Base-by-base conservation (phyloP, 2,329 filamentous ascomycete species). In the Colletotrichum godetiae region DNA sequence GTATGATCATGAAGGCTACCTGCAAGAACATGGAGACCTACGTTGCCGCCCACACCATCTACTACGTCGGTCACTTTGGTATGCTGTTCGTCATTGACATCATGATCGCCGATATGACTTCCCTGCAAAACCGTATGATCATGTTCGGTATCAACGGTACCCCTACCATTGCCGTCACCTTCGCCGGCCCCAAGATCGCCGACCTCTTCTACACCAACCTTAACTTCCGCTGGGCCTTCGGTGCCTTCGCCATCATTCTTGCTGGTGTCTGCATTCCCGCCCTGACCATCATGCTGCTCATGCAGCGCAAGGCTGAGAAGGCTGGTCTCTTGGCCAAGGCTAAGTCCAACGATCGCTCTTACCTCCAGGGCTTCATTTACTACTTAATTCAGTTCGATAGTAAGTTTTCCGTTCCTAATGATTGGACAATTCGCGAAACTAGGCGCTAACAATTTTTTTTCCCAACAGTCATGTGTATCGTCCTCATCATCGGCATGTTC, bases 1-100 rank as follows among this genome's bases (percentile, higher is more conserved):
- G 87, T 8, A 88, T 92, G 78, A 86, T 92, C 75, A 87, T 93
- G 80, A 92, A 92, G 84, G 92, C 92, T 13, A 84, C 85, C 1
- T 92, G 86, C 78, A 82, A 87, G 53, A 88, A 88, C 73, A 84
- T 92, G 53, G 83, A 88, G 71, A 88, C 87, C 2, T 92, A 90
- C 78, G 87, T 88, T 61, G 90, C 89, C 6, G 90, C 87, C 24
- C 85, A 91, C 76, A 89, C 92, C 13, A 89, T 93, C 74, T 92
- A 92, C 78, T 90, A 88, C 78, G 87, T 91, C 59, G 92, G 92
- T 27, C 81, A 84, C 72, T 78, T 82, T 7, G 84, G 82, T 19
- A 76, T 86, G n/a, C 74, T 78, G 5, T 86, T 85, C 77, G 78
- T 85, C 61, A 79, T 86, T 71, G 75, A 80, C 60, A 80, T 87